phyloP scores from a whole-genome alignment of 2,329 filamentous ascomycete genomes.

The Diaporthe vaccinii region DNA sequence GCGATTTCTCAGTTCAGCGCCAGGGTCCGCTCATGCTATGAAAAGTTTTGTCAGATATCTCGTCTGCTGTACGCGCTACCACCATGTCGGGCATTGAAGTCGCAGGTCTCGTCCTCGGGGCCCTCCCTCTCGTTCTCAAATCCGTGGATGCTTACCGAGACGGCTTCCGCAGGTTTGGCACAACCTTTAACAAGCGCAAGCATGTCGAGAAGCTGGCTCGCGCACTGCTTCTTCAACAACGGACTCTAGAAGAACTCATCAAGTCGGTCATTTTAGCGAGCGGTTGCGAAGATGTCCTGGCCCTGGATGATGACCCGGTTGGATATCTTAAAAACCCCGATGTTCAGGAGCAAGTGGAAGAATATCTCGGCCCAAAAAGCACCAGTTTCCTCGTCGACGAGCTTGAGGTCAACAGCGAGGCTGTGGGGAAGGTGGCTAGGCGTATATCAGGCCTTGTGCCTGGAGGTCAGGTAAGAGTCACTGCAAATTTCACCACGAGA shows the following conservation, averaged over 20 bases:
- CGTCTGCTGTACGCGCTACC: neutral
- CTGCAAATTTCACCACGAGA: neutral
- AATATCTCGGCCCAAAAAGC: constrained; percentile 16
- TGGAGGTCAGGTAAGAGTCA: neutral
- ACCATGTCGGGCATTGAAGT: constrained; percentile 30
- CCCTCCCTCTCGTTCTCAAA: constrained; percentile 23
- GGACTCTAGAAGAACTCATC: constrained; percentile 2
- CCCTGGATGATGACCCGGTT: constrained; percentile 17
- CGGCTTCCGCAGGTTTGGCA: neutral
- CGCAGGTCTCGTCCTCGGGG: constrained; percentile 30
- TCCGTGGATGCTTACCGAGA: constrained; percentile 12
- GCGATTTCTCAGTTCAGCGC: neutral
- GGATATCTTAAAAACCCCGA: neutral
- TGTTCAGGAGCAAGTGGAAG: constrained; percentile 25
- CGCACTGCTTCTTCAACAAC: constrained; percentile 22
- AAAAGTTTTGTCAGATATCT: too few species aligned
- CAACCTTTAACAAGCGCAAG: constrained; percentile 12
- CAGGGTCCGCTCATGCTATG: neutral
- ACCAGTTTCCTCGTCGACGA: neutral
- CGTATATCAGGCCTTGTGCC: constrained; percentile 28
- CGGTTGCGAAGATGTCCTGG: constrained; percentile 10
- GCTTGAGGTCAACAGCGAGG: neutral
- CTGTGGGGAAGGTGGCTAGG: constrained; percentile 12
- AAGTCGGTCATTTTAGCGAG: constrained; percentile 3
- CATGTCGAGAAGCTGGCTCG: constrained; percentile 34